phyloP scores from a whole-genome alignment of 306 rosid species.

The Boehmeria nivea region DNA sequence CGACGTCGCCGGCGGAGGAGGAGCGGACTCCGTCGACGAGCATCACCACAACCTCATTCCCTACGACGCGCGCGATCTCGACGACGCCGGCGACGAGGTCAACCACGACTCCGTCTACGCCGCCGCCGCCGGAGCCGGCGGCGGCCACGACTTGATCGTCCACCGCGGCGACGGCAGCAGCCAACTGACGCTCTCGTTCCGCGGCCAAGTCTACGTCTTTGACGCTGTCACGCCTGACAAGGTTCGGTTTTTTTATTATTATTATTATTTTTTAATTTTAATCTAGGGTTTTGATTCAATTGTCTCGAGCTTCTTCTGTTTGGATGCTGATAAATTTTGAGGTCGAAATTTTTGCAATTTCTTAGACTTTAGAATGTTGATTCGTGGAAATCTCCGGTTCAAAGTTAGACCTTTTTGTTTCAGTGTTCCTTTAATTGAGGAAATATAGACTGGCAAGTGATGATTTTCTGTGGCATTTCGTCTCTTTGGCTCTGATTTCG shows the following conservation, averaged over 20 bases:
- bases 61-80: conserved; percentile 52
- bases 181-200: conserved; percentile 91
- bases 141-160: conserved; percentile 36
- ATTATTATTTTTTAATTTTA: no score
- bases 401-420: neutral
- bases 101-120: conserved; percentile 41
- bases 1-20: conserved; percentile 30
- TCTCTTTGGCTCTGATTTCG: no score
- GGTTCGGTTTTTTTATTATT: conserved; percentile 33
- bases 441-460: no score
- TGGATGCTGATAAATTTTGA: conserved; percentile 5
- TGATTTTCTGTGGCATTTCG: no score
- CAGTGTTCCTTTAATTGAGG: neutral
- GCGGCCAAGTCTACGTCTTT: conserved; percentile 84
- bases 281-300: neutral
- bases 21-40: conserved; percentile 42
- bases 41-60: conserved; percentile 50
- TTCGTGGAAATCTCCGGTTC: neutral
- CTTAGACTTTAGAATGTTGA: neutral
- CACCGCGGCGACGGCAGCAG: conserved; percentile 55
- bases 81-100: conserved; percentile 51
- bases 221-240: conserved; percentile 85
- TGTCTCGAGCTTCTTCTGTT: neutral
- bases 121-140: conserved; percentile 16
- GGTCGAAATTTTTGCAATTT: neutral